Base-by-base conservation (phyloP, 768 basidiomycete genomes). In the Macrolepiota albuminosa region DNA sequence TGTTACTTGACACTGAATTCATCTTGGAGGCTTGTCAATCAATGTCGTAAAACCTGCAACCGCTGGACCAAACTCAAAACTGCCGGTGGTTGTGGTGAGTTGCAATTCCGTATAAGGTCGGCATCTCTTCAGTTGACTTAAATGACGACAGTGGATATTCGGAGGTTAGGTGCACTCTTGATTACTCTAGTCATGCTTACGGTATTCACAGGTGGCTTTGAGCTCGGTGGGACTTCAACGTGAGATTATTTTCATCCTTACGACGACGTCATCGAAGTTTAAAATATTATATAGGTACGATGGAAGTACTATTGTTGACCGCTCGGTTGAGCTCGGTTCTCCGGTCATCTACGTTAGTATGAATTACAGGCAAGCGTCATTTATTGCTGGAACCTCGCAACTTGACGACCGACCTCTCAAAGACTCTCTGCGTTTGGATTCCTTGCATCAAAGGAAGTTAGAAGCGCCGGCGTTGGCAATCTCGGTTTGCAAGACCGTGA, bases 401-500 rank as follows among this genome's bases (percentile, higher is more conserved):
- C 18, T 21, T 29, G 10, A 34, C 6, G 16, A 34, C 45, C 54
- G 3, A 55, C 1, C 29, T 36, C 48, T 36, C 31, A 58, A 53
- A 53, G 33, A 26, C 14, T 54, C 11, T 49, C 47, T 67, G 73
- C 68, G 6, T 75, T 80, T 48, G 81, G 81, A 3, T 83, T 82
- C 61, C 63, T 81, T 48, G 76, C 76, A 2, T 72, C 78, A 33
- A 67, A 73, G 54, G 79, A 82, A 65, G 73, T 81, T 2, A 75
- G 76, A 47, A 70, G 68, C 0, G 81, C 75, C 1, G 75, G 75
- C 8, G 73, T 79, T 14, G 81, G 79, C 7, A 87, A 87, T 63
- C 69, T 86, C 8, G 87, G 86, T 5, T 72, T 88, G 31, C 77
- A 76, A 65, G 86, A 88, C 70, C 82, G 81, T 83, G 64, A 63